Evolutionary conservation across 352 stramenopile species (phyloP).

Genomic region (Phytophthora sp.): DNA sequence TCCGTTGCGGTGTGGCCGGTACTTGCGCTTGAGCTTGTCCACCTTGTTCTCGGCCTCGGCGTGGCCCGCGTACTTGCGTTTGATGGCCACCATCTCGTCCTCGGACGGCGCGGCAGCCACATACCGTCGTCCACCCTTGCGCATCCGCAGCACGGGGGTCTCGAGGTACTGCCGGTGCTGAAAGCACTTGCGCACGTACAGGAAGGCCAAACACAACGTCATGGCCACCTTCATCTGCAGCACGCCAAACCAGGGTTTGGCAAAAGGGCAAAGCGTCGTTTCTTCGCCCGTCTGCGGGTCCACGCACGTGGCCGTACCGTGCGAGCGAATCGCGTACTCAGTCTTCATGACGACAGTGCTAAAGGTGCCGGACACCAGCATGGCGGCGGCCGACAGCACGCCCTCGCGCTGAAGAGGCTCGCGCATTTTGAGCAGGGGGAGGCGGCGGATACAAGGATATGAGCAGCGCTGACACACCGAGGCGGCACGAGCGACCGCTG

Average conservation of each 20-base stretch:
- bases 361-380: constrained; percentile 85
- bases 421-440: constrained; percentile 21
- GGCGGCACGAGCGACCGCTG: background rate
- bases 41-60: constrained; percentile 51
- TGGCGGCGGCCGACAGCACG: constrained; percentile 60
- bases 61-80: constrained; percentile 47
- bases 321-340: constrained; percentile 69
- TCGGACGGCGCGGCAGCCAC: constrained; percentile 54
- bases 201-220: constrained; percentile 77
- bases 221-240: constrained; percentile 89
- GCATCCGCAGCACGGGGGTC: constrained; percentile 68
- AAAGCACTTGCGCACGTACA: constrained; percentile 65
- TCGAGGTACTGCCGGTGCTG: constrained; percentile 70
- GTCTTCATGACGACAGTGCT: constrained; percentile 90
- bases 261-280: constrained; percentile 76
- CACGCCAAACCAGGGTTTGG: constrained; percentile 88
- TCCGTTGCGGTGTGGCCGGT: constrained; percentile 18
- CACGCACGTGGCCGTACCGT: constrained; percentile 57
- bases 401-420: constrained; percentile 43
- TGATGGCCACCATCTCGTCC: constrained; percentile 39
- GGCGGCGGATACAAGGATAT: constrained; percentile 15
- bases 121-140: constrained; percentile 70
- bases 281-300: constrained; percentile 45
- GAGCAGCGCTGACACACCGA: background rate
- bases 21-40: constrained; percentile 50